Percentiles rank a stretch among this genome's conserved stretches.
phyloP scores from a whole-genome alignment of 2,329 filamentous ascomycete genomes.

The Pseudomassariella vexata region DNA sequence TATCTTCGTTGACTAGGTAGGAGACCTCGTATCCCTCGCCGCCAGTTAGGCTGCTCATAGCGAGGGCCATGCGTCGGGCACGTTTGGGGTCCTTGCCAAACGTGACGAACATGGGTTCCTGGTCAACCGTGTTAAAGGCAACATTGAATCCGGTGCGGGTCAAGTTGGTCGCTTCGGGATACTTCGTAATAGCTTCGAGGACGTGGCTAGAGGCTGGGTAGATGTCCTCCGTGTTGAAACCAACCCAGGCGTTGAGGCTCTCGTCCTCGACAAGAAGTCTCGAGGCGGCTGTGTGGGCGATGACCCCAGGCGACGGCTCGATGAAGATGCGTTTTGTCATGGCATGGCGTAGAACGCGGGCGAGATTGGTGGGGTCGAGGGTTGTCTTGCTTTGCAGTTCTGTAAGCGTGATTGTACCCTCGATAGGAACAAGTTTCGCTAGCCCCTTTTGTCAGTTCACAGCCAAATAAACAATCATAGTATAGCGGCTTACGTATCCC shows the following conservation, averaged over 20 bases:
- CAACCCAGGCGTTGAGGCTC: constrained; percentile 46
- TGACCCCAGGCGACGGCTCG: constrained; percentile 13
- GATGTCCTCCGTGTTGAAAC: constrained; percentile 49
- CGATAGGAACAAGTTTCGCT: no score
- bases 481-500: no score
- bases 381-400: no score
- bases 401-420: no score
- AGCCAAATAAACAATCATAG: no score
- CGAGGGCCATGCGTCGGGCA: constrained; percentile 45
- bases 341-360: constrained; percentile 27
- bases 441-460: no score
- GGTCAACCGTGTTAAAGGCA: constrained; percentile 42
- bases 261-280: constrained; percentile 25
- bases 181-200: constrained; percentile 33
- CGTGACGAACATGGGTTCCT: constrained; percentile 49
- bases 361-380: no score
- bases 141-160: constrained; percentile 45
- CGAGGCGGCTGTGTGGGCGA: constrained; percentile 16
- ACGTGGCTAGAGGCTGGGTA: constrained; percentile 43
- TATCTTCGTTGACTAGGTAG: constrained; percentile 48
- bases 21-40: constrained; percentile 51
- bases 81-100: constrained; percentile 41
- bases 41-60: constrained; percentile 48
- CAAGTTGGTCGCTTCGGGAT: constrained; percentile 43
- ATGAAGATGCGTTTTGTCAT: constrained; percentile 28